Conservation (phyloP, 805 yeast genomes). For the Kodamaea leandrae region DNA sequence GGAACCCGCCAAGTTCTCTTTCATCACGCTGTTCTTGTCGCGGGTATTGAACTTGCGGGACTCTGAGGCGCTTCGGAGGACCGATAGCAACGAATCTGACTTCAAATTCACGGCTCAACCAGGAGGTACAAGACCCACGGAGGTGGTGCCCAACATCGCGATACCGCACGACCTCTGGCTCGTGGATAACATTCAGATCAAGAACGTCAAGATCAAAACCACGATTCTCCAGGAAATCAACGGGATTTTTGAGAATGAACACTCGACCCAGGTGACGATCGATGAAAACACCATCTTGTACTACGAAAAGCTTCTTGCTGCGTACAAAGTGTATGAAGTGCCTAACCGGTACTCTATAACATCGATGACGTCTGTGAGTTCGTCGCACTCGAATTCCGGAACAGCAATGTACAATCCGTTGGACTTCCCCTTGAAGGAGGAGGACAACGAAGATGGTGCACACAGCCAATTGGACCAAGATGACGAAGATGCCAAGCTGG, state of each 20-base stretch:
- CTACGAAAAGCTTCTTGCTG: slow-evolving; percentile 31
- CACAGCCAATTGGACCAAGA: slow-evolving; percentile 11
- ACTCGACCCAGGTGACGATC: slow-evolving; percentile 11
- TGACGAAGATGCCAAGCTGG: slow-evolving; percentile 15
- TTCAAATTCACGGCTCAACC: not conserved
- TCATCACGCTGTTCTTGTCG: slow-evolving; percentile 25
- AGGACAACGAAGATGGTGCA: slow-evolving; percentile 14
- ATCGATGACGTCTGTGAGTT: not conserved
- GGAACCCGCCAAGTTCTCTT: slow-evolving; percentile 26
- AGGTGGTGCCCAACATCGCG: slow-evolving; percentile 31
- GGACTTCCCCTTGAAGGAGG: slow-evolving; percentile 17
- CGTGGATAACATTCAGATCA: slow-evolving; percentile 27
- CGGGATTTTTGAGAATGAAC: slow-evolving; percentile 25
- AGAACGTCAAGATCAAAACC: slow-evolving; percentile 31
- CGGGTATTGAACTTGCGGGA: slow-evolving; percentile 21
- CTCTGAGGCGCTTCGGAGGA: not conserved
- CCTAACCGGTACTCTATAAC: slow-evolving; percentile 12
- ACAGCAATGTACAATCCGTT: slow-evolving; percentile 9
- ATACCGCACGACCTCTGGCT: slow-evolving; percentile 41
- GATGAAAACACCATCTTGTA: slow-evolving; percentile 29
- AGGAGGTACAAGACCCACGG: slow-evolving; percentile 14
- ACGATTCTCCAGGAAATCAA: slow-evolving; percentile 33
- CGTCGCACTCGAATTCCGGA: slow-evolving; percentile 5
- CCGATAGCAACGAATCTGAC: not conserved
- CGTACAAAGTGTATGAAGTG: slow-evolving; percentile 30